Evolutionary conservation across 768 basidiomycete genomes (phyloP), one percentile per base, ranked within the genome.

Genomic region (Coprinopsis cinerea): DNA sequence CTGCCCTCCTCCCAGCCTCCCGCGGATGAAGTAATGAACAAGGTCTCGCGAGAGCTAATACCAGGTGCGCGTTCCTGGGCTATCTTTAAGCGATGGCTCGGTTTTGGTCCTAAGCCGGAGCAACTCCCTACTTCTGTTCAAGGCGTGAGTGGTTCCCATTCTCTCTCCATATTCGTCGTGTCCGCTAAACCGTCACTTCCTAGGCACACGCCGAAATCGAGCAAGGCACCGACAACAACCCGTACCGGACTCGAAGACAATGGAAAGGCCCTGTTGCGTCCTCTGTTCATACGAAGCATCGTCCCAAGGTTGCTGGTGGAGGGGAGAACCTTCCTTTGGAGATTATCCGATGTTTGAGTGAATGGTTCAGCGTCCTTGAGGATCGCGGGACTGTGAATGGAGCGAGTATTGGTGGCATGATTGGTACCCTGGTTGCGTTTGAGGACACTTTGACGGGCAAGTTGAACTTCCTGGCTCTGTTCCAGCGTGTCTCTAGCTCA

Each of bases 261-360:
- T 74, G 72, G 71, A 62, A 61, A n/a, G 69, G 67, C 1, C 71
- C 72, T 1, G 55, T 71, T 5, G 62, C 70, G 45, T 58, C 61
- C 0, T 59, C 61, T 5, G 49, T 64, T 30, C 57, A 63, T 25
- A 47, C 52, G 18, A 74, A 73, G 48, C 65, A 69, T 48, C 59
- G 65, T 4, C 70, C 69, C 7, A 58, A 56, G 6, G 61, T 72
- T 24, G 65, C 67, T 46, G 68, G 69, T 23, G 63, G 56, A 11
- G 79, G 81, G 10, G 72, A 80, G 56, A 83, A 82, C 59, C 60
- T 82, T 7, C 82, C 82, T 7, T 59, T 82, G 27, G 77, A 81
- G 56, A 69, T 83, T 37, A 39, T 83, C 43, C 62, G 76, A 15
- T 74, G 72, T 53, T 57, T 84, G 44, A 79, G 79, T 54, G 73